Percentiles rank a stretch among this genome's conserved stretches.
phyloP scores from a whole-genome alignment of 1,139 yeast species.

The Candida sp. region DNA sequence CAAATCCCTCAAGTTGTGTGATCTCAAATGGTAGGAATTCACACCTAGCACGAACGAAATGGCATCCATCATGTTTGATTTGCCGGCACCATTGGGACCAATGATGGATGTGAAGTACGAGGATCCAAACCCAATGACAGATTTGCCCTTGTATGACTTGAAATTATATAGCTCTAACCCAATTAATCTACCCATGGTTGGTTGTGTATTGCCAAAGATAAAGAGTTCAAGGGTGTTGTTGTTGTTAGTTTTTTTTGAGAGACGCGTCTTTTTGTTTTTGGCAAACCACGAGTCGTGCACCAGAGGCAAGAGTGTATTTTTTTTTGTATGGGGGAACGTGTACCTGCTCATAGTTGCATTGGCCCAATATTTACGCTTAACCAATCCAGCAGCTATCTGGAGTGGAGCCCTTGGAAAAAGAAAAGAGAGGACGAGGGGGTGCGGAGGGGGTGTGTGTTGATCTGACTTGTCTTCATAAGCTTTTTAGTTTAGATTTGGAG shows the following conservation, averaged over 20 bases:
- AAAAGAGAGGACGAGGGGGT: no score
- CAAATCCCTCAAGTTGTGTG: slow-evolving; percentile 73
- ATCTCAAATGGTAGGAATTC: slow-evolving; percentile 75
- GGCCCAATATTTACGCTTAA: neutral
- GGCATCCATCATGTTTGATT: slow-evolving; percentile 98
- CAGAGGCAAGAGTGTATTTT: no score
- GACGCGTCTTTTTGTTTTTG: neutral
- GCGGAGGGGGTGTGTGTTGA: no score
- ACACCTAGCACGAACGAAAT: slow-evolving; percentile 95
- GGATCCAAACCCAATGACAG: slow-evolving; percentile 81
- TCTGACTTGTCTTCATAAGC: no score
- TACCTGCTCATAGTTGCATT: neutral
- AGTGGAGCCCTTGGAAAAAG: no score
- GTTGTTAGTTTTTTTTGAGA: neutral
- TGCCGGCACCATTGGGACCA: slow-evolving; percentile 99
- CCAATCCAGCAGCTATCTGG: no score
- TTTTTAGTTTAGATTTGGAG: no score
- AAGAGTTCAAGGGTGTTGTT: no score
- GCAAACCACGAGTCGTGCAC: neutral
- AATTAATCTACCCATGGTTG: slow-evolving; percentile 73
- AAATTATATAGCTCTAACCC: slow-evolving; percentile 84
- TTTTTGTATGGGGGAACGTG: no score
- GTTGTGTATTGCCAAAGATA: slow-evolving; percentile 3
- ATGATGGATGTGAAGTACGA: slow-evolving; percentile 88
- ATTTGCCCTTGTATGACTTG: slow-evolving; percentile 85